These are phyloP conservation scores for Apostasia ramifera DNA, from an alignment of 106 monocot genomes.

Conservation along the genomic window DNA sequence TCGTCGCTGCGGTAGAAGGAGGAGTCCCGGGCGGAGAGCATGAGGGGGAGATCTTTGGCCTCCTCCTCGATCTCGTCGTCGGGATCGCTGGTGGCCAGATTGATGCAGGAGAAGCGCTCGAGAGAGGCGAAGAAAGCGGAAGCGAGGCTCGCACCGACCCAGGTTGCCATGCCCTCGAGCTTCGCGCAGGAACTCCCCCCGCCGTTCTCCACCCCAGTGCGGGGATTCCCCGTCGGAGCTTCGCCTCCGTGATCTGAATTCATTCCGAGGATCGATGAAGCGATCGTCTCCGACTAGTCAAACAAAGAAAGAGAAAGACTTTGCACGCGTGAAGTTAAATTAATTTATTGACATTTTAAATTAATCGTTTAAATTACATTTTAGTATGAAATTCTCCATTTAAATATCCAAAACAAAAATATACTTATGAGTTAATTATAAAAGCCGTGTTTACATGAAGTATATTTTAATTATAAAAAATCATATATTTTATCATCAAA, in stretches of 20 bases:
- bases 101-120: conserved; percentile 10
- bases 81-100: conserved; percentile 2
- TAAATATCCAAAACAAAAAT: too few species aligned
- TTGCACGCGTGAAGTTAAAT: too few species aligned
- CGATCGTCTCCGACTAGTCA: too few species aligned
- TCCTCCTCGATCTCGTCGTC: conserved; percentile 3
- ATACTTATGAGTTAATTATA: too few species aligned
- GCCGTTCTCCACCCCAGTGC: not conserved
- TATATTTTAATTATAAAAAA: too few species aligned
- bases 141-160: not conserved
- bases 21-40: not conserved
- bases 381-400: too few species aligned
- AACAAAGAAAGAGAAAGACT: too few species aligned
- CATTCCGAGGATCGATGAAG: not conserved
- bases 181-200: not conserved
- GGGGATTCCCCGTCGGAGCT: not conserved
- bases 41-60: not conserved
- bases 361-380: too few species aligned
- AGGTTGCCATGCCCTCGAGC: conserved; percentile 5
- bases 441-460: too few species aligned
- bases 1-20: conserved; percentile 2
- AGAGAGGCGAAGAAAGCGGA: conserved; percentile 7
- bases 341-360: too few species aligned
- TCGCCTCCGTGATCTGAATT: not conserved
- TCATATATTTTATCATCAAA: too few species aligned